A percentile compares a stretch with the other conserved stretches of the same genome.
Conservation (phyloP, 352 stramenopile species). For the Phytopythium delawarense region DNA sequence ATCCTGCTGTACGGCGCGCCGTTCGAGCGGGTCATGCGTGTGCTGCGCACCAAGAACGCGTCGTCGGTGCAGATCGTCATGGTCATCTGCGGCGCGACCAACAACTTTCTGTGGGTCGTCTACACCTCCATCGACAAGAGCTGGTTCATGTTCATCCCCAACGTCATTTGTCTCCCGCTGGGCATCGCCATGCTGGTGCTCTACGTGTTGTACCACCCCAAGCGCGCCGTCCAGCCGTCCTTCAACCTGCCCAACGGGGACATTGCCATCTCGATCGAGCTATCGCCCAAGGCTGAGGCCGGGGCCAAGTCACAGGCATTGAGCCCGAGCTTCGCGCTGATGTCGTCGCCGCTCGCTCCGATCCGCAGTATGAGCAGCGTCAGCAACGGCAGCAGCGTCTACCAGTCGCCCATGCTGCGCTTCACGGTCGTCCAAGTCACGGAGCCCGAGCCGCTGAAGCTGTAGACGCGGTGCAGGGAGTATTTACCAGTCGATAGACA, state of each 20-base stretch:
- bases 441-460: not conserved
- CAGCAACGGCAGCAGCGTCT: not conserved
- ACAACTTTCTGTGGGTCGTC: constrained; percentile 43
- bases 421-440: not conserved
- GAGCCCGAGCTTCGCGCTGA: constrained; percentile 19
- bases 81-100: constrained; percentile 32
- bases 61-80: constrained; percentile 45
- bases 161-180: constrained; percentile 32
- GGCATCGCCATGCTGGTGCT: constrained; percentile 31
- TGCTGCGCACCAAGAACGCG: constrained; percentile 39
- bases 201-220: constrained; percentile 41
- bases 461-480: not conserved
- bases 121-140: constrained; percentile 38
- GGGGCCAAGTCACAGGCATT: constrained; percentile 12
- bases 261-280: constrained; percentile 23
- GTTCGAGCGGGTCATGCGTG: constrained; percentile 34
- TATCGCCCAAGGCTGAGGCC: constrained; percentile 20
- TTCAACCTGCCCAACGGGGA: constrained; percentile 15
- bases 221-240: constrained; percentile 11
- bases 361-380: constrained; percentile 13
- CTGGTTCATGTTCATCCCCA: constrained; percentile 51
- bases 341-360: constrained; percentile 18
- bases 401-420: constrained; percentile 1
- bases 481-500: constrained; percentile 3
- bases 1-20: constrained; percentile 34